Conservation (phyloP, 1,284 basidiomycete species). For the Coriolopsis trogii region DNA sequence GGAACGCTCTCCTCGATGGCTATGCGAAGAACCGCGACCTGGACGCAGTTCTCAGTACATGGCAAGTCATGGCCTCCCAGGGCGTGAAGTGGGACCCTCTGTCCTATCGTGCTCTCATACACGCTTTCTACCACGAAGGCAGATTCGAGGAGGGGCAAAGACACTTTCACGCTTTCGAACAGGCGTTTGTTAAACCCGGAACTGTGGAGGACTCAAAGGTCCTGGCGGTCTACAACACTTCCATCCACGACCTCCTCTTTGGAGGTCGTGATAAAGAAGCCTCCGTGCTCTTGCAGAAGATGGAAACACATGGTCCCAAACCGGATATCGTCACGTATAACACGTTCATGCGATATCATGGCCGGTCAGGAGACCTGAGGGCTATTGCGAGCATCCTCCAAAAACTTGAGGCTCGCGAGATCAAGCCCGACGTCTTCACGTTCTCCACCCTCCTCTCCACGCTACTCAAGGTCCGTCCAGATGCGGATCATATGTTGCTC, state of each 20-base stretch:
- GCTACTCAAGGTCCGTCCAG: slow-evolving; percentile 63
- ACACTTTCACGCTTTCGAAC: slow-evolving; percentile 54
- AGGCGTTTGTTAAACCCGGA: slow-evolving; percentile 28
- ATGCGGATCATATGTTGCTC: slow-evolving; percentile 66
- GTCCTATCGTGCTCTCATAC: slow-evolving; percentile 65
- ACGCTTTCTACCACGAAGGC: slow-evolving; percentile 51
- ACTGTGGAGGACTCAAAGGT: slow-evolving; percentile 13
- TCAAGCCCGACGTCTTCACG: slow-evolving; percentile 76
- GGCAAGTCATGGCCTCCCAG: slow-evolving; percentile 60
- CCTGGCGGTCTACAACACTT: slow-evolving; percentile 63
- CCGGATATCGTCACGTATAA: slow-evolving; percentile 81
- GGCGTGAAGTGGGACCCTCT: slow-evolving; percentile 55
- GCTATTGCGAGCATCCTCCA: slow-evolving; percentile 58
- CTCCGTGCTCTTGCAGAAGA: slow-evolving; percentile 46
- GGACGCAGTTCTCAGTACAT: slow-evolving; percentile 52
- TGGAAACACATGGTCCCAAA: slow-evolving; percentile 53
- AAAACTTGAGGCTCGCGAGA: slow-evolving; percentile 50
- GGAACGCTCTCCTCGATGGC: slow-evolving; percentile 68
- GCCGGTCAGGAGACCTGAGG: slow-evolving; percentile 60
- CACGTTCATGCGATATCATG: slow-evolving; percentile 71
- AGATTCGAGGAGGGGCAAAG: slow-evolving; percentile 48
- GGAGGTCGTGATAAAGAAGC: slow-evolving; percentile 47
- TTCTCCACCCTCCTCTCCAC: slow-evolving; percentile 82
- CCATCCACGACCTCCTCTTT: slow-evolving; percentile 62
- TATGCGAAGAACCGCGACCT: slow-evolving; percentile 51